Evolutionary conservation across 306 rosid species (phyloP), one percentile per base, ranked within the genome.

Genomic region (Macrotyloma uniflorum): DNA sequence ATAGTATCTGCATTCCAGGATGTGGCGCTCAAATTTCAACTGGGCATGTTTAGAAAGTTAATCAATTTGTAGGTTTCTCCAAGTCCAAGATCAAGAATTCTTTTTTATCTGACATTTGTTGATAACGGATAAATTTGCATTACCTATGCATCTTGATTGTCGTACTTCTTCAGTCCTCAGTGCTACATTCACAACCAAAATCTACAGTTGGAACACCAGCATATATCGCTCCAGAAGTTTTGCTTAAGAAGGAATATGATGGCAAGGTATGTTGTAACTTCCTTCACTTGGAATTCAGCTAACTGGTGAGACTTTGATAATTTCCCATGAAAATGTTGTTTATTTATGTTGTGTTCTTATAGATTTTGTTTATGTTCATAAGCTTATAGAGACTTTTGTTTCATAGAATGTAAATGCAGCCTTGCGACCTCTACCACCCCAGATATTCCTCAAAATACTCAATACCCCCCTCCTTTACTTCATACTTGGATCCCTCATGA

Each of bases 161-260:
- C 73, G 40, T 75, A 43, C 63, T 45, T 64, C 83, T 76, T 74
- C 89, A 94, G 97, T 94, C 98, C 35, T 94, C 97, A 0, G 97
- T 94, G 75, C 87, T 94, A 62, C 98, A 94, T 80, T 94, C 98
- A 14, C 98, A 94, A 86, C 98, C 98, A 75, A 94, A 91, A 85
- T 94, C 98, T 67, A 94, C 98, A 0, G 98, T 94, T 70, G 98
- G 98, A 35, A 94, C 98, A 57, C 98, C 98, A 54, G 98, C 98
- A 43, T 94, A 94, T 68, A 94, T 94, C 36, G 98, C 98, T 64
- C 98, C 98, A 24, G 98, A 94, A 83, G 97, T 94, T 76, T 87
- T 94, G 74, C 96, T 92, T 50, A 94, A 94, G 89, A 94, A 90
- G 87, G 98, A 94, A 85, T 94, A 94, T 76, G 97, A 94, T 82